Base-by-base conservation (phyloP, 1,284 basidiomycete genomes). In the Malassezia pachydermatis region DNA sequence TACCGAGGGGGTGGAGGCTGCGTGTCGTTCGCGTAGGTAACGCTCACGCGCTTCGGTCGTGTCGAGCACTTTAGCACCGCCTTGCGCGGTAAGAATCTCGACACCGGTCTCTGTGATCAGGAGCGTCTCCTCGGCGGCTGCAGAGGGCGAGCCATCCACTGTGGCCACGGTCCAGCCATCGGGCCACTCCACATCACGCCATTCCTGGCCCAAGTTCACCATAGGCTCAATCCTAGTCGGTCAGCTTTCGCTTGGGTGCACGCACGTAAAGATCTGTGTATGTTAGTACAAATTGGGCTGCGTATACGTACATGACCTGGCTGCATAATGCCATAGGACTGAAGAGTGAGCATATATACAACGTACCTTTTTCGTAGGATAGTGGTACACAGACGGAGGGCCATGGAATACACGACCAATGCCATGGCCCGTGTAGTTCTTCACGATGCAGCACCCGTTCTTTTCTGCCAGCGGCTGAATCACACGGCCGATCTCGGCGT, bases 381-480 rank as follows among this genome's bases (percentile, higher is more conserved):
- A 75, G 68, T 94, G 88, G 29, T 83, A 73, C 59, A 95, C 84
- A 80, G 84, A 89, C 0, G 89, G 89, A 20, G 80, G 76, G 14
- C 80, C 77, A 69, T 95, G 89, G 65, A 94, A 95, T 11, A 77
- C 77, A 17, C 75, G 77, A 1, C 88, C 86, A 49, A 95, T 92
- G 0, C 89, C 88, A 71, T 94, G 89, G 0, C 87, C 86, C 1
- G 78, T 79, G 60, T 86, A 87, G 48, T 84, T 79, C 8, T 78
- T 75, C 22, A 84, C 88, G 20, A 89, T 78, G 2, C 79, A 82
- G 57, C 77, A 79, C 0, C 76, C 76, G 43, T 73, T 61, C 28
- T 58, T 56, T 36, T 67, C 65, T 0, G 74, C 74, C 24, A 73
- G 67, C 0, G 73, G 70, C 65, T 86, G 79, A 38, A 95, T 90